Conservation (phyloP, 2,329 filamentous ascomycete genomes). For the Botrytis hyacinthi region DNA sequence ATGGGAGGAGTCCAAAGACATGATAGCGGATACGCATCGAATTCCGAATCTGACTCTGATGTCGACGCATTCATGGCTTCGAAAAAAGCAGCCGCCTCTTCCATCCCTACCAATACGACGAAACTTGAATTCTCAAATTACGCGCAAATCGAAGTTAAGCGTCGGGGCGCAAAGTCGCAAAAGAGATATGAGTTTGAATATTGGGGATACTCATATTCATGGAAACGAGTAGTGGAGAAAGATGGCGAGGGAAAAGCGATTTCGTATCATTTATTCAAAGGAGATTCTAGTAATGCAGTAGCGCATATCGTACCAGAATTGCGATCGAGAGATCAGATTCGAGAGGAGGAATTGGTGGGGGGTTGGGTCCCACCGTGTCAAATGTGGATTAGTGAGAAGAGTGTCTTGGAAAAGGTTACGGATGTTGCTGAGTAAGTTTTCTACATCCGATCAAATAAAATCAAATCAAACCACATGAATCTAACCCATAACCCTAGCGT, state of each 20-base stretch:
- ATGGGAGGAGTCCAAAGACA: slow-evolving; percentile 28
- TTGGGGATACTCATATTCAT: slow-evolving; percentile 83
- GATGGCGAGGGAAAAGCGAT: slow-evolving; percentile 62
- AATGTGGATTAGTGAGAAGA: slow-evolving; percentile 81
- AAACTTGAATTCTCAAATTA: slow-evolving; percentile 98
- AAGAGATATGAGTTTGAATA: slow-evolving; percentile 91
- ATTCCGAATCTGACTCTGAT: slow-evolving; percentile 40
- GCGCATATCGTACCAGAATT: slow-evolving; percentile 84
- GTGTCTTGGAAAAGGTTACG: slow-evolving; percentile 62
- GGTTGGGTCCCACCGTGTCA: slow-evolving; percentile 89
- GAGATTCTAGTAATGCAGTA: slow-evolving; percentile 60
- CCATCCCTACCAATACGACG: slow-evolving; percentile 68
- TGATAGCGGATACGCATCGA: slow-evolving; percentile 58
- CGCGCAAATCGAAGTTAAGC: slow-evolving; percentile 79
- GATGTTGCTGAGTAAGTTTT: slow-evolving; percentile 82
- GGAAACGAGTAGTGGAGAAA: slow-evolving; percentile 72
- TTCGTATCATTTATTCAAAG: slow-evolving; percentile 76
- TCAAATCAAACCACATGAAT: background rate
- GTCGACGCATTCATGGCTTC: slow-evolving; percentile 33
- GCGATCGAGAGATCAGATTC: slow-evolving; percentile 66
- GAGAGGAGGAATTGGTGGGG: slow-evolving; percentile 72
- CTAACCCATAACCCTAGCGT: slow-evolving; percentile 54
- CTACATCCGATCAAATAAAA: background rate
- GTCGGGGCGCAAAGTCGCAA: slow-evolving; percentile 61
- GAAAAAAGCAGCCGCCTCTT: slow-evolving; percentile 30